Evolutionary conservation across 805 yeast genomes (phyloP).

Genomic region (Saccharomycopsis capsularis): DNA sequence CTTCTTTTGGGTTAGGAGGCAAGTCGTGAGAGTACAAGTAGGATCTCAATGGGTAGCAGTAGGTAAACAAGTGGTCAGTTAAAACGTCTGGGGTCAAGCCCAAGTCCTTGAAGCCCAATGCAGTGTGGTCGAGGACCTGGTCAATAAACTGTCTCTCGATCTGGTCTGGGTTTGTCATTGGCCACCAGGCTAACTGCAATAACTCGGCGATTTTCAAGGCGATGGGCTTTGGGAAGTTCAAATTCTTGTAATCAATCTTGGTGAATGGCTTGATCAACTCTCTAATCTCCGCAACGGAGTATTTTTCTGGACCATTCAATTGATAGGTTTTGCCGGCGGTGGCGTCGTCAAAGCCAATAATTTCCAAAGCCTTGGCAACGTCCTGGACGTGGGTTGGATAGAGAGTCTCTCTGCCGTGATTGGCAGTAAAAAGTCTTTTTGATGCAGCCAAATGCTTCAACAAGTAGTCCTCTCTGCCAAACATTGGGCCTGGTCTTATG

Average conservation of each 20-base stretch:
- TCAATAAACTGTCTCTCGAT: constrained; percentile 64
- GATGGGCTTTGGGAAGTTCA: constrained; percentile 34
- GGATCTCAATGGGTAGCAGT: constrained; percentile 33
- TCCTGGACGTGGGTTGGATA: constrained; percentile 73
- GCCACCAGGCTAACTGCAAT: constrained; percentile 38
- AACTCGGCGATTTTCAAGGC: constrained; percentile 32
- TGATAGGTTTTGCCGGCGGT: constrained; percentile 74
- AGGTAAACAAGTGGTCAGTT: constrained; percentile 41
- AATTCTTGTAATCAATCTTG: constrained; percentile 32
- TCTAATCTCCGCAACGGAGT: constrained; percentile 56
- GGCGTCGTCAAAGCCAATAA: constrained; percentile 73
- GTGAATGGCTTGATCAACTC: constrained; percentile 63
- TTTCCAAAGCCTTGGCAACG: constrained; percentile 72
- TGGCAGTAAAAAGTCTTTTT: constrained; percentile 57
- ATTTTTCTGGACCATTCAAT: constrained; percentile 63
- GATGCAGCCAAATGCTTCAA: constrained; percentile 52
- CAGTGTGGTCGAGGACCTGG: constrained; percentile 42
- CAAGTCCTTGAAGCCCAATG: constrained; percentile 55
- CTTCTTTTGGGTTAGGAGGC: constrained; percentile 34
- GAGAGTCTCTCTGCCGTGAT: constrained; percentile 53
- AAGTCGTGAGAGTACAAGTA: constrained; percentile 33
- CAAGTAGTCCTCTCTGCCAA: constrained; percentile 65
- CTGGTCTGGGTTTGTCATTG: constrained; percentile 57
- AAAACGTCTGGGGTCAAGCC: constrained; percentile 56
- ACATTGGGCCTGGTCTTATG: constrained; percentile 80